Base-by-base conservation (phyloP, 1,284 basidiomycete species). In the Trichosporon coremiiforme region DNA sequence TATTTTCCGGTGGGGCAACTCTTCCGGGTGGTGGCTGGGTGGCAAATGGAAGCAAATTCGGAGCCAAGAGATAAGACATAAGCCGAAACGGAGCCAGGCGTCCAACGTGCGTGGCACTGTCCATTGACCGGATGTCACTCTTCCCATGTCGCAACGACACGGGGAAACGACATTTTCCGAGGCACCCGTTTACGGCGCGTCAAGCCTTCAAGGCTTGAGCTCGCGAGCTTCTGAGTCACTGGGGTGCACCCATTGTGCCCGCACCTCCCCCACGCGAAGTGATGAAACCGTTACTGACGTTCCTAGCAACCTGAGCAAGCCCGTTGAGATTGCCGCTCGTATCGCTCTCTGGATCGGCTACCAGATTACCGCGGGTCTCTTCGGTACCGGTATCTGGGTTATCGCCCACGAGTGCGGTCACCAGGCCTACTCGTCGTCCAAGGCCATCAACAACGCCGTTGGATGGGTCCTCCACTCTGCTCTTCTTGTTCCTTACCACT, bases 381-480 rank as follows among this genome's bases (percentile, higher is more conserved):
- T 95, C 73, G 91, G 88, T 33, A 99, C 95, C 36, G 97, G 96
- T 77, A 85, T 98, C 66, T 98, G 95, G 95, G 91, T 98, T 75
- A 86, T 97, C 73, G 95, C 55, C 55, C 83, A 85, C 78, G 81
- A 95, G 82, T 93, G 92, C 78, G 96, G 97, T 63, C 97, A 99
- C 84, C 96, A 98, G 84, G 92, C 93, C 0, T 99, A 94, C 87
- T 97, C 94, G n/a, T 90, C 95, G 74, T 95, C 91, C 75, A 99
- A 98, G 86, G 83, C 86, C 35, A 87, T 98, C 84, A 99, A 99
- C 87, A 95, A 98, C 87, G 83, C 89, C 41, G 93, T 96, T 74
- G 96, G 96, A 36, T 98, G 94, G 92, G 82, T 98, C 72, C 87
- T 98, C 47, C 97, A 99, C 85, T 97, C 95, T 57, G 89, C 88